Evolutionary conservation across 805 yeast genomes (phyloP), one percentile per base, ranked within the genome.

Genomic region (Yamadazyma takamatsuzukensis): DNA sequence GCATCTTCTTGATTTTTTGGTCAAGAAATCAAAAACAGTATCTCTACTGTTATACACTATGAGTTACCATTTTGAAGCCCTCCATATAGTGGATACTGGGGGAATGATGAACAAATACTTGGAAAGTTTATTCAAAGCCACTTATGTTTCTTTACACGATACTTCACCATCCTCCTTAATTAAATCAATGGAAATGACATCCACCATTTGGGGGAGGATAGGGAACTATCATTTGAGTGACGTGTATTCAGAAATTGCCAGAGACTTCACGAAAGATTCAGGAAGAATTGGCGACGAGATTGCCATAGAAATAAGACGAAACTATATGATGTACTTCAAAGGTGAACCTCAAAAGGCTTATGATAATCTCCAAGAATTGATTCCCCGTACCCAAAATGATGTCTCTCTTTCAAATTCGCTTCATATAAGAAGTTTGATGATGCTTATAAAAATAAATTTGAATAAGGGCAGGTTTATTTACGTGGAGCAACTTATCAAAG

Each of bases 41-140:
- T 64, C 77, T 15, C 52, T 65, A 33, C 63, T 56, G 48, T 57
- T 72, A 42, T 76, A 69, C 37, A 74, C 89, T 2, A 68, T 76
- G 50, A 78, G 86, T 7, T 80, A 74, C 49, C 78, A 79, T 42
- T 76, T 77, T 40, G 87, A 83, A 45, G 74, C 83, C 0, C 52
- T 74, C 2, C 74, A 78, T 37, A 43, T 69, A 19, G 60, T 80
- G 54, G 50, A 72, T 28, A 74, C 69, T 43, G 80, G 83, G 6
- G 70, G 66, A 0, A 54, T 72, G 2, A 51, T 75, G 27, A 49
- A 54, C 6, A 54, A 54, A 5, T 67, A 74, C 9, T 47, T 77
- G 19, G 85, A 80, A 43, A 74, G 83, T 27, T 50, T 77, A 6
- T 65, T 72, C 11, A 77, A 78, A 43, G 74, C 84, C 0, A 59